Percentiles rank a stretch among this genome's conserved stretches.
phyloP scores from a whole-genome alignment of 805 yeast genomes.

The Candida khao-thaluensis region DNA sequence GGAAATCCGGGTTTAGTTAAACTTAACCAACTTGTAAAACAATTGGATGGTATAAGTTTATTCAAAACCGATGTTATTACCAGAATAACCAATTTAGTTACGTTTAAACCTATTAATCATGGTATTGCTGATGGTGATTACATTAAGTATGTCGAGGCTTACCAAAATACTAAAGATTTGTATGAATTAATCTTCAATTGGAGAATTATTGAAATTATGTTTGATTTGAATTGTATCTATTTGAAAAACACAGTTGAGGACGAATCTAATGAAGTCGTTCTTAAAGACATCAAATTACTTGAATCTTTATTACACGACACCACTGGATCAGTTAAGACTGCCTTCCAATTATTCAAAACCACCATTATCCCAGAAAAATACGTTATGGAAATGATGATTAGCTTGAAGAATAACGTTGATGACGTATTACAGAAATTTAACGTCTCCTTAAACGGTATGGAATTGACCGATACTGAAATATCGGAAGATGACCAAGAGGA shows the following conservation, averaged over 20 bases:
- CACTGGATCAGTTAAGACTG: constrained; percentile 15
- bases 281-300: constrained; percentile 14
- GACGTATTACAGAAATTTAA: constrained; percentile 22
- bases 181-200: constrained; percentile 32
- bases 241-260: constrained; percentile 20
- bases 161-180: constrained; percentile 20
- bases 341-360: constrained; percentile 25
- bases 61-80: constrained; percentile 26
- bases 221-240: constrained; percentile 31
- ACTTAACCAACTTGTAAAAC: constrained; percentile 25
- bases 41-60: constrained; percentile 31
- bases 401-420: constrained; percentile 20
- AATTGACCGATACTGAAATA: constrained; percentile 26
- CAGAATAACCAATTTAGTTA: constrained; percentile 29
- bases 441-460: constrained; percentile 25
- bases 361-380: constrained; percentile 21
- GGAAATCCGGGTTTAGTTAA: constrained; percentile 20
- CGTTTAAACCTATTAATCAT: constrained; percentile 23
- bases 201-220: constrained; percentile 36
- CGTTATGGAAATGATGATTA: constrained; percentile 20
- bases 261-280: constrained; percentile 3
- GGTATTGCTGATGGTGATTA: constrained; percentile 27
- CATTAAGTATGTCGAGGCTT: constrained; percentile 31
- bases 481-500: background rate
- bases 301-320: constrained; percentile 7